Percentiles rank a stretch among this genome's conserved stretches.
Evolutionary conservation across 2,329 filamentous ascomycete species (phyloP).

Genomic region (Pseudogymnoascus sp.): DNA sequence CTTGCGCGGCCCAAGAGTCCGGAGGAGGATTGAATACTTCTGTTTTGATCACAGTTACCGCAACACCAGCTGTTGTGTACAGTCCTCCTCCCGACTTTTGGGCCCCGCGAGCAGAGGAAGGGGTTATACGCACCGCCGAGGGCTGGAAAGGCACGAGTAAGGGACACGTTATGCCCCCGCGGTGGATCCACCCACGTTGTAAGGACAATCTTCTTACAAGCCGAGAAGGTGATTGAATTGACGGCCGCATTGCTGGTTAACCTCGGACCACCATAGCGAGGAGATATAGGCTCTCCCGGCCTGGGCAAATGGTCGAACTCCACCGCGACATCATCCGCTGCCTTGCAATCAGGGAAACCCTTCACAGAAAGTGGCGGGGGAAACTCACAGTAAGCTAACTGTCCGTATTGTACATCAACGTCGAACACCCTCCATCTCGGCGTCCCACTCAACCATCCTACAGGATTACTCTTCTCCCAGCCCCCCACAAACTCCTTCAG

Average conservation of each 20-base stretch:
- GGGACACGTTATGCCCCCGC: background rate
- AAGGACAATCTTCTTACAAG: background rate
- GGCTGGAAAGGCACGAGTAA: background rate
- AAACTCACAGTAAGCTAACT: background rate
- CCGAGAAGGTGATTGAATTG: background rate
- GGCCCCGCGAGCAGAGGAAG: background rate
- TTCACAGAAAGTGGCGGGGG: background rate
- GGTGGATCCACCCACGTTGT: background rate
- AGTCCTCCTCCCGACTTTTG: background rate
- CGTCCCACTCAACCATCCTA: background rate
- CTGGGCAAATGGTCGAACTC: background rate
- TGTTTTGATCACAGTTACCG: background rate
- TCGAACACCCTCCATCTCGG: slow-evolving; percentile 1
- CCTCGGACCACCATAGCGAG: background rate
- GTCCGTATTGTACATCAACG: background rate
- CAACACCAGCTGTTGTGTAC: background rate
- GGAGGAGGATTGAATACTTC: background rate
- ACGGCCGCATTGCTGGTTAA: background rate
- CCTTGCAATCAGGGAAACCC: background rate
- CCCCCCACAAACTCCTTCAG: slow-evolving; percentile 28
- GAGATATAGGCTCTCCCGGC: background rate
- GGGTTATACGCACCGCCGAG: background rate
- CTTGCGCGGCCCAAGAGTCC: background rate
- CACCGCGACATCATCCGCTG: background rate
- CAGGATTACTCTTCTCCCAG: slow-evolving; percentile 35